Evolutionary conservation across 495 filamentous ascomycete genomes (phyloP).

Genomic region (Ramalina intermedia): DNA sequence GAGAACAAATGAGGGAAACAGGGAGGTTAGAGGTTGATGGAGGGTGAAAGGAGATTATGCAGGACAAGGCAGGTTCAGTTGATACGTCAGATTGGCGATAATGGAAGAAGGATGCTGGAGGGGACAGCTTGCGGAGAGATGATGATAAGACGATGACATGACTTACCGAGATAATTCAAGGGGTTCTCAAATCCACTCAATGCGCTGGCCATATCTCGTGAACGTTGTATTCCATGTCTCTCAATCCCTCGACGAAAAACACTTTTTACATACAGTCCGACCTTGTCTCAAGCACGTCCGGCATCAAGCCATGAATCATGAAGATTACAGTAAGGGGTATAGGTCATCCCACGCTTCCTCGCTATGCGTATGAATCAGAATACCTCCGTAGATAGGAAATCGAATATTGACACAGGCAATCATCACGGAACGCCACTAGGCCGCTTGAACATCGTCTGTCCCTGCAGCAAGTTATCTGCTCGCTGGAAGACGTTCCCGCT

Average conservation of each 20-base stretch:
- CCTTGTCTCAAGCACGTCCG: not conserved
- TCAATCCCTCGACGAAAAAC: too few species aligned
- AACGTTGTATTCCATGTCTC: too few species aligned
- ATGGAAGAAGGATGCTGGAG: not conserved
- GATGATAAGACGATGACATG: not conserved
- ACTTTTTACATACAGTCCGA: too few species aligned
- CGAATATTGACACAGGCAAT: not conserved
- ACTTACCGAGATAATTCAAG: not conserved
- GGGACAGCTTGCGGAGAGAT: not conserved
- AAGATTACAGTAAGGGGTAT: not conserved
- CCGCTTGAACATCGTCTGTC: constrained; percentile 15
- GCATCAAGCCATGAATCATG: constrained; percentile 4
- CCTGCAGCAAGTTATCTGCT: constrained; percentile 54
- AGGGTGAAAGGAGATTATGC: not conserved
- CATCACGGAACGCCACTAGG: constrained; percentile 1
- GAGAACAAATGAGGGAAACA: too few species aligned
- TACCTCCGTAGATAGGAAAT: not conserved
- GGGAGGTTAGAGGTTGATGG: too few species aligned
- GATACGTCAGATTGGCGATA: not conserved
- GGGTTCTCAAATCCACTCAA: too few species aligned
- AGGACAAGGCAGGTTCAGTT: not conserved
- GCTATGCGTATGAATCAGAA: not conserved
- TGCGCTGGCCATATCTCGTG: too few species aligned
- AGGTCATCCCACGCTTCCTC: not conserved
- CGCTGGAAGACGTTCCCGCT: constrained; percentile 59